Evolutionary conservation across 106 monocot genomes (phyloP).

Genomic region (Triglochin maritima): DNA sequence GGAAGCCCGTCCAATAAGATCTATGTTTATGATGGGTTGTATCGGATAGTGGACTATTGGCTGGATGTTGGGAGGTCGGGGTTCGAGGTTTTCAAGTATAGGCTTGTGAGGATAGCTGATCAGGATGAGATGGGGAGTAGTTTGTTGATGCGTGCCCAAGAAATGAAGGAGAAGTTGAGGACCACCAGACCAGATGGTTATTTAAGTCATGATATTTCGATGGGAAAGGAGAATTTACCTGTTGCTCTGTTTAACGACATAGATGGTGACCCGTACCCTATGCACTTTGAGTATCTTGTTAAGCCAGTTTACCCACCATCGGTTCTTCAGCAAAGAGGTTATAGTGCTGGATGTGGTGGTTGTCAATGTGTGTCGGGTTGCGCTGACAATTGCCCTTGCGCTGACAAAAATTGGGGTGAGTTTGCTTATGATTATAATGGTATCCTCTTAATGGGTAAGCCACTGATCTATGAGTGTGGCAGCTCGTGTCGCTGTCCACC

Average conservation of each 20-base stretch:
- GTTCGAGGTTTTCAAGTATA: conserved; percentile 27
- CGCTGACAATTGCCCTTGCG: conserved; percentile 50
- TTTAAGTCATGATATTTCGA: conserved; percentile 57
- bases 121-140: conserved; percentile 28
- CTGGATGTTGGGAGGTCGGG: conserved; percentile 25
- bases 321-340: conserved; percentile 14
- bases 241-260: conserved; percentile 76
- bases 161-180: conserved; percentile 47
- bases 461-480: conserved; percentile 85
- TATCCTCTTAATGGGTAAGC: conserved; percentile 62
- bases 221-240: conserved; percentile 54
- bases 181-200: conserved; percentile 43
- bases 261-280: conserved; percentile 63
- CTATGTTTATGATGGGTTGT: conserved; percentile 36
- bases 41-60: conserved; percentile 18
- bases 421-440: conserved; percentile 66
- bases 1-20: conserved; percentile 21
- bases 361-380: conserved; percentile 55
- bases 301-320: conserved; percentile 36
- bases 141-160: conserved; percentile 17
- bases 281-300: conserved; percentile 63
- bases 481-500: conserved; percentile 52
- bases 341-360: conserved; percentile 28
- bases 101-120: conserved; percentile 13
- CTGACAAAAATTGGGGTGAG: conserved; percentile 62